phyloP scores from a whole-genome alignment of 306 rosid species.

The Medicago ruthenica region DNA sequence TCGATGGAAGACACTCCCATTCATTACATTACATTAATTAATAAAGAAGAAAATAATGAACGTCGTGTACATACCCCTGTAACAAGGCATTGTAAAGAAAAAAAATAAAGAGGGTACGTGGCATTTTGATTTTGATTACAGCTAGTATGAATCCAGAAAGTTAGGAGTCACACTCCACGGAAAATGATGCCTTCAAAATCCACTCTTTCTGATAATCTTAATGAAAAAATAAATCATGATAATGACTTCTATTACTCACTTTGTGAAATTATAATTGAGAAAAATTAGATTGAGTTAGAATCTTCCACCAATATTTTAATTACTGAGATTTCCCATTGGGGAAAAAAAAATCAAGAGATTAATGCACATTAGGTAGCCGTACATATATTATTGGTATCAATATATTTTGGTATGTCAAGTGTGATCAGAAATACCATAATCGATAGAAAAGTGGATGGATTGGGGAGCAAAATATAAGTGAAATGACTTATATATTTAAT shows the following conservation, averaged over 20 bases:
- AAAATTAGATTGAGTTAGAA: background rate
- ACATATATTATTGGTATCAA: too few relatives aligned
- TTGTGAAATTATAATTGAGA: background rate
- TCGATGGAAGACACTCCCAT: conserved; percentile 18
- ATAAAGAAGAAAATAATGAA: conserved; percentile 38
- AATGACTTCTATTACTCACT: conserved; percentile 5
- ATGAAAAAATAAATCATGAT: background rate
- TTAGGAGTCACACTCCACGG: conserved; percentile 51
- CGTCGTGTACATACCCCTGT: conserved; percentile 44
- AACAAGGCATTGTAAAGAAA: conserved; percentile 1
- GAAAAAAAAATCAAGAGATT: background rate
- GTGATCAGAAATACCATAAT: too few relatives aligned
- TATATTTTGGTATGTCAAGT: too few relatives aligned
- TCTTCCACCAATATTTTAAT: too few relatives aligned
- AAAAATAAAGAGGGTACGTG: conserved; percentile 54
- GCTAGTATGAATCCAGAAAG: conserved; percentile 65
- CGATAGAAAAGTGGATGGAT: too few relatives aligned
- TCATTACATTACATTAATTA: conserved; percentile 26
- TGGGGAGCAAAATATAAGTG: too few relatives aligned
- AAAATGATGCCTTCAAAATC: conserved; percentile 49
- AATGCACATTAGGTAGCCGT: background rate
- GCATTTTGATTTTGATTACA: conserved; percentile 52
- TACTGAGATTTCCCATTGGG: background rate
- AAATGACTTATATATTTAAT: too few relatives aligned
- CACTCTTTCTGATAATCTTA: background rate